These are phyloP conservation scores for Streptanthus diversifolius DNA, from an alignment of 345 rosid genomes.

Conservation along the genomic window DNA sequence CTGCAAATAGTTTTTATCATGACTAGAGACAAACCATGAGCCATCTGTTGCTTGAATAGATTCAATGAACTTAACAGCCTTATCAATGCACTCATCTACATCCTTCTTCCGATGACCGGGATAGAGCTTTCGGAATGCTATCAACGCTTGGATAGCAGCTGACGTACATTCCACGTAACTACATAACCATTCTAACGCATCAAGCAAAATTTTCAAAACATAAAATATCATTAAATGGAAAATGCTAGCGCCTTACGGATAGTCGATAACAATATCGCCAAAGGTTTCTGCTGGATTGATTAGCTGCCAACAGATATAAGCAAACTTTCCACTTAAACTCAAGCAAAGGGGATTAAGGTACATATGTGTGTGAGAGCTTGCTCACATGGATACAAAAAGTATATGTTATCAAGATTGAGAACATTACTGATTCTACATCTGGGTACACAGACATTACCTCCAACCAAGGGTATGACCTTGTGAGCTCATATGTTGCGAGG, in stretches of 20 bases:
- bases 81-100: conserved; percentile 65
- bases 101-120: conserved; percentile 80
- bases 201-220: conserved; percentile 10
- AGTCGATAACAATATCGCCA: conserved; percentile 95
- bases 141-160: conserved; percentile 85
- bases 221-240: conserved; percentile 4
- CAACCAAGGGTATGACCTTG: conserved; percentile 85
- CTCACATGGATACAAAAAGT: neutral
- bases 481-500: conserved; percentile 85
- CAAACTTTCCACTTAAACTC: neutral
- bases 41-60: conserved; percentile 75
- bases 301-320: conserved; percentile 45
- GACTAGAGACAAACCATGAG: conserved; percentile 68
- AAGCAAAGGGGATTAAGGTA: neutral
- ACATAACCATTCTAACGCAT: conserved; percentile 25
- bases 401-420: neutral
- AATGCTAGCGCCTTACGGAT: conserved; percentile 63
- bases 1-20: neutral
- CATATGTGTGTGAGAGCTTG: neutral
- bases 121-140: conserved; percentile 56
- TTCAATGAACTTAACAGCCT: conserved; percentile 63
- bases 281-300: conserved; percentile 98
- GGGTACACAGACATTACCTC: conserved; percentile 52
- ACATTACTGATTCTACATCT: conserved; percentile 7
- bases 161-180: conserved; percentile 95